Evolutionary conservation across 2,329 filamentous ascomycete genomes (phyloP), one percentile per base, ranked within the genome.

Genomic region (Aspergillus sp.): DNA sequence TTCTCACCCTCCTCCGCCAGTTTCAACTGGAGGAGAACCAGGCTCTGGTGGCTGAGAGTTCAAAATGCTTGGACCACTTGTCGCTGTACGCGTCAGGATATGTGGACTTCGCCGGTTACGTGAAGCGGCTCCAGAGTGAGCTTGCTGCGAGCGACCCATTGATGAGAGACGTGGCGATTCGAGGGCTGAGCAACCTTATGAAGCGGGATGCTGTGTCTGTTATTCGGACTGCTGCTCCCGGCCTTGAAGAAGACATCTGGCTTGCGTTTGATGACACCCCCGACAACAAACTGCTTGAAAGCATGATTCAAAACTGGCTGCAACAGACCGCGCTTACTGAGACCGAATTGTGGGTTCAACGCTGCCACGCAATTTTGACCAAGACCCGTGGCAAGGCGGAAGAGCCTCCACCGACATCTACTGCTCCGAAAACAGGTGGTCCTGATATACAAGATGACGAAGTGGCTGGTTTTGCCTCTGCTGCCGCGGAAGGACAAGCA

Each of bases 391-490:
- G 79, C 29, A 86, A 85, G 59, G 69, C 72, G 1, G 77, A 81
- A 38, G 76, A 80, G 7, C 42, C 55, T 3, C 56, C 57, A 26
- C 55, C 59, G 4, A 65, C 62, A 43, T 39, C 36, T 7, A 72
- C 73, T 9, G 57, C 58, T 5, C 55, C 65, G 27, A 66, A 67
- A 34, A 58, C 61, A 7, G 73, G 76, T 3, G 74, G 79, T 8
- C 77, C 87, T n/a, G 93, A 98, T 57, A 70, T 97, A 0, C 86
- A 91, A 52, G 93, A 98, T 62, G 93, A 98, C 63, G 94, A 98
- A 65, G 91, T 95, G 33, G 93, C 93, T 44, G 93, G 93, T 0
- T 97, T 98, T 61, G 90, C 90, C 30, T 80, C 83, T n/a, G 82
- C 85, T 1, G 77, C 77, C 29, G 83, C 81, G 28, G 78, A 73